Evolutionary conservation across 2,329 filamentous ascomycete species (phyloP).

Genomic region (Pseudonectria foliicola): DNA sequence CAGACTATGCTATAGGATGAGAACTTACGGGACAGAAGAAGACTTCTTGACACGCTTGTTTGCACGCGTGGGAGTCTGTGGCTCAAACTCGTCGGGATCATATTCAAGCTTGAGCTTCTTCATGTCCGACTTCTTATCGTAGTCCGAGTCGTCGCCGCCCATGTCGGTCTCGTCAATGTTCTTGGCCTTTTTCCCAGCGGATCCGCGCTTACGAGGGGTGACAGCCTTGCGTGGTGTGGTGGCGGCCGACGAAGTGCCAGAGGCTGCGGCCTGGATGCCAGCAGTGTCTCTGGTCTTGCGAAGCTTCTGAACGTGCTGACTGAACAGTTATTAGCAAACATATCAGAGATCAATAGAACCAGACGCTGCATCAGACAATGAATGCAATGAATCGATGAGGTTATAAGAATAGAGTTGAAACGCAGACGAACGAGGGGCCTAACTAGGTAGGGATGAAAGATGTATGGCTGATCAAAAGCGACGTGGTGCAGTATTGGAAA

Average conservation of each 20-base stretch:
- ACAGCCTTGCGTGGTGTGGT: conserved; percentile 19
- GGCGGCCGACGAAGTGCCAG: conserved; percentile 8
- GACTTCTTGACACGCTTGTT: conserved; percentile 19
- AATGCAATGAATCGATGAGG: conserved; percentile 32
- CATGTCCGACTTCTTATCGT: conserved; percentile 15
- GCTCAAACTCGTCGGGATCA: conserved; percentile 5
- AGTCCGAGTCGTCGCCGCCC: conserved; percentile 17
- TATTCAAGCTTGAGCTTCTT: conserved; percentile 21
- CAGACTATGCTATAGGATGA: neutral
- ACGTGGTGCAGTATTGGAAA: conserved; percentile 1
- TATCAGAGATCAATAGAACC: no score
- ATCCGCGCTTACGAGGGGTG: conserved; percentile 24
- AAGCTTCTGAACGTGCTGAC: conserved; percentile 41
- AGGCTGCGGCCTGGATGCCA: conserved; percentile 13
- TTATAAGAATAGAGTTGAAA: conserved; percentile 30
- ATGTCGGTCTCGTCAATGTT: conserved; percentile 6
- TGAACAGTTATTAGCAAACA: conserved; percentile 15
- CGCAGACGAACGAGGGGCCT: conserved; percentile 1
- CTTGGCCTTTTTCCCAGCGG: conserved; percentile 19
- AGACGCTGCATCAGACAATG: no score
- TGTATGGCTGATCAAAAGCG: conserved; percentile 1
- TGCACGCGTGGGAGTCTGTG: conserved; percentile 4
- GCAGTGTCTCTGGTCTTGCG: conserved; percentile 28
- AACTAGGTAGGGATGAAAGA: conserved; percentile 1
- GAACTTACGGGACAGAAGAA: conserved; percentile 12